Base-by-base conservation (phyloP, 768 basidiomycete species). In the Hemileccinum impolitum region DNA sequence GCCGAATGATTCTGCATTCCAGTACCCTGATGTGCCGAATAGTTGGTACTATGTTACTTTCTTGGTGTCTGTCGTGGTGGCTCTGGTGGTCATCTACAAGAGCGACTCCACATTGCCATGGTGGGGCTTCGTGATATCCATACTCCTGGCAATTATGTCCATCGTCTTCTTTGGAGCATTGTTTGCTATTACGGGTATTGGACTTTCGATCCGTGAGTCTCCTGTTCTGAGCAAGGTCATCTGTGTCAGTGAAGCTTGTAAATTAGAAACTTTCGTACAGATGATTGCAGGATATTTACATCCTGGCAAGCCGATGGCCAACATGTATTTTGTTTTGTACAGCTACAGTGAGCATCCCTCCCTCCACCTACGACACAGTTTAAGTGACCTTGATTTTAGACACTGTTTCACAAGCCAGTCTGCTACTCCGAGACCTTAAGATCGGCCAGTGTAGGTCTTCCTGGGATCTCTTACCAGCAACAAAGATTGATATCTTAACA, bases 51-150 rank as follows among this genome's bases (percentile, higher is more conserved):
- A 8, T 10, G 11, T 17, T 17, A 36, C n/a, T 0, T 52, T 70
- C 17, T 32, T 62, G 2, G 14, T 52, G 11, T 61, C 62, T 13
- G 74, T 80, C 51, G 67, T 71, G 2, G 77, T 80, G 62, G 79
- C 78, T 0, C 72, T 82, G 68, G 73, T 75, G 4, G 75, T 76
- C 6, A 68, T 76, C 51, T 82, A 82, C 61, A 74, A 75, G 35
- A 75, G 73, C 18, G 54, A 75, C 46, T 77, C 79, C 9, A 76
- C 73, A 6, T 61, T 83, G 32, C 80, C 81, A 8, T 81, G 81
- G 81, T 81, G 78, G 78, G 77, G 73, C 4, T 64, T 80, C 47
- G 68, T 78, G 51, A 73, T 82, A 19, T 70, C 72, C n/a, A 57
- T 84, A 19, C 63, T 81, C 26, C 66, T 85, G 43, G 72, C 81